Evolutionary conservation across 2,329 filamentous ascomycete species (phyloP).

Genomic region (Penicillium sp.): DNA sequence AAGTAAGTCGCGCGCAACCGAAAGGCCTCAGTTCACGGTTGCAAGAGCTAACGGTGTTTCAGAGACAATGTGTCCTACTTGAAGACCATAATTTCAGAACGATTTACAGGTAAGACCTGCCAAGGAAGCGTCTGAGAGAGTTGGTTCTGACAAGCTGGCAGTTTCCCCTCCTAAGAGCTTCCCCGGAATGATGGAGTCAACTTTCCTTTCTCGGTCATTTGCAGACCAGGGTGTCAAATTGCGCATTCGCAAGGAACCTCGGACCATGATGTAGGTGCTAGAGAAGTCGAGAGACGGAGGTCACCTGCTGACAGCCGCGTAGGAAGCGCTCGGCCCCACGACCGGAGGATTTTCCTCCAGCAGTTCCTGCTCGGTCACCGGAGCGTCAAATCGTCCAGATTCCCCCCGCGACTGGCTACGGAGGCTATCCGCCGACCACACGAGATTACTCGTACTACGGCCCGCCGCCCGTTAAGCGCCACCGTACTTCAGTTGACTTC

Average conservation of each 20-base stretch:
- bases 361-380: conserved; percentile 39
- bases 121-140: not conserved
- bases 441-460: conserved; percentile 40
- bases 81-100: conserved; percentile 60
- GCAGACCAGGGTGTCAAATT: conserved; percentile 85
- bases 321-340: conserved; percentile 43
- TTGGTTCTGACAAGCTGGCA: conserved; percentile 22
- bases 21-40: not conserved
- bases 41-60: conserved; percentile 19
- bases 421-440: conserved; percentile 33
- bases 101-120: conserved; percentile 62
- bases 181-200: conserved; percentile 78
- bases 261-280: conserved; percentile 50
- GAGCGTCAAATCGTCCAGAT: conserved; percentile 41
- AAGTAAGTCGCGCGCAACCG: conserved; percentile 46
- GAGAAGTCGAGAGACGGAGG: not conserved
- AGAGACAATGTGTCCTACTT: conserved; percentile 53
- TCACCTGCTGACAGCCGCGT: conserved; percentile 15
- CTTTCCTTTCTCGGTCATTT: conserved; percentile 76
- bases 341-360: conserved; percentile 40
- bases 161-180: conserved; percentile 64
- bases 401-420: conserved; percentile 30
- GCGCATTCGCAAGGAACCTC: conserved; percentile 78
- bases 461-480: conserved; percentile 37
- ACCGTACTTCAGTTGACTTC: conserved; percentile 43